Evolutionary conservation across 1,284 basidiomycete species (phyloP).

Genomic region (Apiotrichum gamsii): DNA sequence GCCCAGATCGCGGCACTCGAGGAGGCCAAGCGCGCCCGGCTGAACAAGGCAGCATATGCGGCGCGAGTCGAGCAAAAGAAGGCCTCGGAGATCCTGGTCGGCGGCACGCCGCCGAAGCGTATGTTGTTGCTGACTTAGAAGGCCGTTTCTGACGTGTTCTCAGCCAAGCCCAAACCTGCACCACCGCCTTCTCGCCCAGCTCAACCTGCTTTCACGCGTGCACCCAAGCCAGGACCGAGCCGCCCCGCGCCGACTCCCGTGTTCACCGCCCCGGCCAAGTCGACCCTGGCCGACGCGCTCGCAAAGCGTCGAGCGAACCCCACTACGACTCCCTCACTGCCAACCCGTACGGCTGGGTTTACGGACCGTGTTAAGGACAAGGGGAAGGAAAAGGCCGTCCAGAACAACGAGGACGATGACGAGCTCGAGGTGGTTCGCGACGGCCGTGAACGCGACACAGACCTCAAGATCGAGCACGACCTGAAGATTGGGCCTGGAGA

Average conservation of each 20-base stretch:
- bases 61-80: constrained; percentile 17
- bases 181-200: not conserved
- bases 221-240: too few species aligned
- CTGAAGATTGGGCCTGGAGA: constrained; percentile 68
- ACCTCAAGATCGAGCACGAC: constrained; percentile 65
- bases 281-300: not conserved
- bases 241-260: too few species aligned
- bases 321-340: not conserved
- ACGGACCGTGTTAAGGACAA: not conserved
- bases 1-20: constrained; percentile 36
- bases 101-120: constrained; percentile 29
- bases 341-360: not conserved
- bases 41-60: constrained; percentile 13
- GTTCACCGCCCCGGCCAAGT: not conserved
- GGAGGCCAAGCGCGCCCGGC: constrained; percentile 16
- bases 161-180: not conserved
- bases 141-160: not conserved
- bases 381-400: constrained; percentile 3
- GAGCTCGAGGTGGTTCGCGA: constrained; percentile 11
- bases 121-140: not conserved
- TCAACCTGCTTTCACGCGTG: too few species aligned
- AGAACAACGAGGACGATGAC: too few species aligned
- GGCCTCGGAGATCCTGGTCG: constrained; percentile 30
- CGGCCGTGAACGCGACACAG: constrained; percentile 51
- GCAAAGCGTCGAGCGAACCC: not conserved